Evolutionary conservation across 2,329 filamentous ascomycete species (phyloP).

Genomic region (Xylariaceae sp.): DNA sequence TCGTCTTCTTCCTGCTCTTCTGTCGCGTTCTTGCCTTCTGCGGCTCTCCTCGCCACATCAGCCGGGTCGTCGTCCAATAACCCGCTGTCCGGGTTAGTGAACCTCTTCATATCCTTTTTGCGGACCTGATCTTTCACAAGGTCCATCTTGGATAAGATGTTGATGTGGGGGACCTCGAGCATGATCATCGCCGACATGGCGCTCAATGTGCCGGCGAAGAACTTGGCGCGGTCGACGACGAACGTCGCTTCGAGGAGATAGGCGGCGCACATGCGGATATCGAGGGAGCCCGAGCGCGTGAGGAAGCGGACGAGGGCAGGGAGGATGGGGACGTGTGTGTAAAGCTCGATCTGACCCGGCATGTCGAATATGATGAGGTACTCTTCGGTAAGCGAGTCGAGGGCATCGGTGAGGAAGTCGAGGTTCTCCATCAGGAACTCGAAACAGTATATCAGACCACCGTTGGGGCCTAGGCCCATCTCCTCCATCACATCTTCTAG

Average conservation of each 20-base stretch:
- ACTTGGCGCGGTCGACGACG: conserved; percentile 93
- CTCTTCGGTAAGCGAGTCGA: conserved; percentile 85
- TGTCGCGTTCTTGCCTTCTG: conserved; percentile 31
- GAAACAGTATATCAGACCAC: conserved; percentile 77
- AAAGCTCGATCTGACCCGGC: conserved; percentile 98
- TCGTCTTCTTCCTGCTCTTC: conserved; percentile 53
- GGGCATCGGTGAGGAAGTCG: conserved; percentile 70
- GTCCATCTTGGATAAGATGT: conserved; percentile 98
- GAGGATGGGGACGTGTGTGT: conserved; percentile 94
- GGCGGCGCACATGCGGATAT: conserved; percentile 89
- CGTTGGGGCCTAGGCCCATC: conserved; percentile 70
- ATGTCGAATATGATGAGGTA: conserved; percentile 98
- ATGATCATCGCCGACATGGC: conserved; percentile 99
- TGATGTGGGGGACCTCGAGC: conserved; percentile 96
- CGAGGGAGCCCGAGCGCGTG: conserved; percentile 78
- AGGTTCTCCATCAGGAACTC: conserved; percentile 81
- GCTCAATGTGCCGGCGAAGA: conserved; percentile 92
- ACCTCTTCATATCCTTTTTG: conserved; percentile 87
- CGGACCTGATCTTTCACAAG: conserved; percentile 88
- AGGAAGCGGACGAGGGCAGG: conserved; percentile 84
- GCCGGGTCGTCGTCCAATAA: conserved; percentile 81
- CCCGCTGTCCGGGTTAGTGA: conserved; percentile 83
- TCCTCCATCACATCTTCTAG: conserved; percentile 85
- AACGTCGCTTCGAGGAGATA: conserved; percentile 97
- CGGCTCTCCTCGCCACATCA: conserved; percentile 53